These are phyloP conservation scores for Fusarium sp. DNA, from an alignment of 2,329 filamentous ascomycete genomes.

Conservation along the genomic window DNA sequence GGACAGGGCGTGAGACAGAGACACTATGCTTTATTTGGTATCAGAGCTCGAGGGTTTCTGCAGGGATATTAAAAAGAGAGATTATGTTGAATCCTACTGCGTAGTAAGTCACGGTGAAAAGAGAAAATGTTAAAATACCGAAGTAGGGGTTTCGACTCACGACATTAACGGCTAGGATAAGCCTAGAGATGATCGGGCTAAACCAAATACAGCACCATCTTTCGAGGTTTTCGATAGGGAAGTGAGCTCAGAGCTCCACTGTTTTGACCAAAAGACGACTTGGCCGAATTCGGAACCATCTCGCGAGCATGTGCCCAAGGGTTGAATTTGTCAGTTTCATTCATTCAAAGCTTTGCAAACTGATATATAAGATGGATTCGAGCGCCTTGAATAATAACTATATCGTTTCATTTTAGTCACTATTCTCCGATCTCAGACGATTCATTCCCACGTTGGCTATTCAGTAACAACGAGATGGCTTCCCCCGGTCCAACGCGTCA, in stretches of 20 bases:
- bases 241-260: neutral
- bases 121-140: neutral
- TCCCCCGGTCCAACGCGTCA: neutral
- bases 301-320: neutral
- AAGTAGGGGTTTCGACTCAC: neutral
- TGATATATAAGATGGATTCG: neutral
- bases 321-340: slow-evolving; percentile 19
- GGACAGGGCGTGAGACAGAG: accelerated
- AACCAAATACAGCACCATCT: neutral
- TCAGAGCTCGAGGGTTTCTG: neutral
- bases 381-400: accelerated
- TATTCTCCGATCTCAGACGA: accelerated
- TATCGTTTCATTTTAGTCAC: accelerated
- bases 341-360: neutral
- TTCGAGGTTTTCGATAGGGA: neutral
- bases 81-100: too few relatives aligned
- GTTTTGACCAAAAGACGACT: accelerated
- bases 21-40: slow-evolving; percentile 2
- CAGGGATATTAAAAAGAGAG: neutral
- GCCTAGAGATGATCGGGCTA: neutral
- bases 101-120: too few relatives aligned
- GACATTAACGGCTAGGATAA: neutral
- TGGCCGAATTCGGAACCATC: slow-evolving; percentile 10
- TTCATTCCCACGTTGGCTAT: accelerated
- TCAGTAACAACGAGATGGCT: neutral